phyloP scores from a whole-genome alignment of 2,329 filamentous ascomycete species.

The Cephalotrichum gorgonifer region DNA sequence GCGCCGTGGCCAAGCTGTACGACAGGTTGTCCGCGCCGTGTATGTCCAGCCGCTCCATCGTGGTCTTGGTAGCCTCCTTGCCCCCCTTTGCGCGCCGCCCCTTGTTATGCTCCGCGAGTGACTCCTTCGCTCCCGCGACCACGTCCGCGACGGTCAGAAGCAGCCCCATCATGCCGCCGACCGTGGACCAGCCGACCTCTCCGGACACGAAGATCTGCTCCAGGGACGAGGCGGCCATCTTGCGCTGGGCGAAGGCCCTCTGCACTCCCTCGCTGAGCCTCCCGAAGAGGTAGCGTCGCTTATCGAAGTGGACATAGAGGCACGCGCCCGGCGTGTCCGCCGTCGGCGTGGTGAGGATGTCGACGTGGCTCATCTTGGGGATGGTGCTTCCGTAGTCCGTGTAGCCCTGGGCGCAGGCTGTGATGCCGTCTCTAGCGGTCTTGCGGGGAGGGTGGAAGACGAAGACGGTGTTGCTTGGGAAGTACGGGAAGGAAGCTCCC shows the following conservation, averaged over 20 bases:
- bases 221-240: slow-evolving; percentile 52
- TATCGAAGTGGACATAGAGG: slow-evolving; percentile 69
- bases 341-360: slow-evolving; percentile 73
- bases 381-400: not conserved
- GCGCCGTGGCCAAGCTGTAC: slow-evolving; percentile 70
- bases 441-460: slow-evolving; percentile 4
- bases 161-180: slow-evolving; percentile 76
- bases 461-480: slow-evolving; percentile 8
- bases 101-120: slow-evolving; percentile 25
- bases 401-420: no score
- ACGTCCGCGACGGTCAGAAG: slow-evolving; percentile 74
- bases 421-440: not conserved
- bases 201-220: slow-evolving; percentile 79
- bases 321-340: slow-evolving; percentile 77
- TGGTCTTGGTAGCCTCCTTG: slow-evolving; percentile 13
- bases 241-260: slow-evolving; percentile 61
- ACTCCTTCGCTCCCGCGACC: slow-evolving; percentile 35
- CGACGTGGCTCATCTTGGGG: slow-evolving; percentile 62
- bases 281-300: slow-evolving; percentile 77
- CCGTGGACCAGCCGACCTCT: slow-evolving; percentile 60
- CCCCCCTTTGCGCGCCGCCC: slow-evolving; percentile 27
- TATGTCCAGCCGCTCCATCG: slow-evolving; percentile 42
- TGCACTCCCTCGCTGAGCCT: slow-evolving; percentile 77
- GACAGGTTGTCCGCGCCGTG: slow-evolving; percentile 74
- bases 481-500: not conserved